These are phyloP conservation scores for Narthecium ossifragum DNA, from an alignment of 106 monocot species.

Conservation along the genomic window DNA sequence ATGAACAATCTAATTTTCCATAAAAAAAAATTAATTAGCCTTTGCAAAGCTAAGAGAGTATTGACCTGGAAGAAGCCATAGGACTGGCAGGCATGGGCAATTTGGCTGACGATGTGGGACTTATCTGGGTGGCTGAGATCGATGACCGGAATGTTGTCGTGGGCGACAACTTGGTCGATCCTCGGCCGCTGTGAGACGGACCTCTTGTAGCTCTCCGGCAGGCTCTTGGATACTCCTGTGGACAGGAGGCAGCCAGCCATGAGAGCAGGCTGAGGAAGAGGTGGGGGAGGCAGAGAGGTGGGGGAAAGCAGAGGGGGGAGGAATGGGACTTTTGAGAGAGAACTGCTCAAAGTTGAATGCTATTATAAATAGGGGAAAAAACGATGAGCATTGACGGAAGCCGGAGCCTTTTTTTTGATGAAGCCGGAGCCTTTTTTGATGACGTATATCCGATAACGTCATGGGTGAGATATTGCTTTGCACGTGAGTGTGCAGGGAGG, in stretches of 20 bases:
- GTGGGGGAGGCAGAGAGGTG: no score
- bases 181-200: constrained; percentile 55
- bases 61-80: constrained; percentile 86
- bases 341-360: no score
- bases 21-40: not conserved
- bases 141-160: constrained; percentile 55
- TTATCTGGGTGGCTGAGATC: constrained; percentile 37
- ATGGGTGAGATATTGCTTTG: no score
- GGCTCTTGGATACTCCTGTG: constrained; percentile 8
- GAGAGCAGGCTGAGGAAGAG: no score
- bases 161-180: constrained; percentile 37
- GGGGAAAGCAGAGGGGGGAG: no score
- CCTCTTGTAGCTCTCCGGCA: constrained; percentile 63
- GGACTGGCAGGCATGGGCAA: constrained; percentile 43
- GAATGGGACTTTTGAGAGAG: no score
- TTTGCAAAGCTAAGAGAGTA: not conserved
- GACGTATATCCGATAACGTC: no score
- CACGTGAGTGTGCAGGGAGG: no score
- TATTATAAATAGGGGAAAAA: no score
- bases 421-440: no score
- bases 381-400: no score
- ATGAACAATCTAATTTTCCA: not conserved
- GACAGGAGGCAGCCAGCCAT: constrained; percentile 52
- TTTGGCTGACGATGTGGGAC: constrained; percentile 18
- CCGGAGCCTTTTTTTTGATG: no score